Percentiles rank a stretch among this genome's conserved stretches.
These are phyloP conservation scores for Neopestalotiopsis sp. DNA, from an alignment of 2,329 filamentous ascomycete species.

Conservation along the genomic window DNA sequence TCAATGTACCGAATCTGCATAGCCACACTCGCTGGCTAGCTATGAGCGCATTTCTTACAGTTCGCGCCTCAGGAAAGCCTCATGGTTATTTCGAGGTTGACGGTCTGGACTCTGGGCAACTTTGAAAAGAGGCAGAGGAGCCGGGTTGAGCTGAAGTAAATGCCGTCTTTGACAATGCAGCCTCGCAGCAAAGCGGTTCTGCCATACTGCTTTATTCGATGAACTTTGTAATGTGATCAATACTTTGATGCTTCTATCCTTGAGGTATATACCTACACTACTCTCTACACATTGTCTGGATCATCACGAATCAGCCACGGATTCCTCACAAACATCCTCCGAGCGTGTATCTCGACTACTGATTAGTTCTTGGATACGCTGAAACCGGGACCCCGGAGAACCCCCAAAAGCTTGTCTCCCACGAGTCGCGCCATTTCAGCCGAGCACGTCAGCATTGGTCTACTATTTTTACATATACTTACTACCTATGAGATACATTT, in stretches of 20 bases:
- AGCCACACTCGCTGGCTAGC: neutral
- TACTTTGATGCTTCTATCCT: too few species aligned
- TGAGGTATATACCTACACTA: too few species aligned
- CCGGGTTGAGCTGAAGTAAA: too few species aligned
- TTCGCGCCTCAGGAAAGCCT: neutral
- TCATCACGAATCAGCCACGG: neutral
- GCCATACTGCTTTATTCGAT: too few species aligned
- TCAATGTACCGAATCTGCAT: neutral
- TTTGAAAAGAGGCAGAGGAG: too few species aligned
- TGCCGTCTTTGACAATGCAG: too few species aligned
- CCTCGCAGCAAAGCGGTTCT: too few species aligned
- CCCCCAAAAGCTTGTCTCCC: slow-evolving; percentile 13
- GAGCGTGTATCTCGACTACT: neutral
- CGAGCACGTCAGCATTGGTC: neutral
- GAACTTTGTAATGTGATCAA: too few species aligned
- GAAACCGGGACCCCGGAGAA: neutral
- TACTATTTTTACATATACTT: neutral
- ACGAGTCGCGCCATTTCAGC: neutral
- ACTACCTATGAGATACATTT: neutral
- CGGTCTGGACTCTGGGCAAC: too few species aligned
- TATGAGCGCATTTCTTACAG: neutral
- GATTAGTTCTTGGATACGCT: neutral
- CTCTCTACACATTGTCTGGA: neutral
- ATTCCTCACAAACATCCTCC: neutral
- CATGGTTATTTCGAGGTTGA: too few species aligned